Conservation (phyloP, 1,284 basidiomycete genomes). For the Apiotrichum domesticum region DNA sequence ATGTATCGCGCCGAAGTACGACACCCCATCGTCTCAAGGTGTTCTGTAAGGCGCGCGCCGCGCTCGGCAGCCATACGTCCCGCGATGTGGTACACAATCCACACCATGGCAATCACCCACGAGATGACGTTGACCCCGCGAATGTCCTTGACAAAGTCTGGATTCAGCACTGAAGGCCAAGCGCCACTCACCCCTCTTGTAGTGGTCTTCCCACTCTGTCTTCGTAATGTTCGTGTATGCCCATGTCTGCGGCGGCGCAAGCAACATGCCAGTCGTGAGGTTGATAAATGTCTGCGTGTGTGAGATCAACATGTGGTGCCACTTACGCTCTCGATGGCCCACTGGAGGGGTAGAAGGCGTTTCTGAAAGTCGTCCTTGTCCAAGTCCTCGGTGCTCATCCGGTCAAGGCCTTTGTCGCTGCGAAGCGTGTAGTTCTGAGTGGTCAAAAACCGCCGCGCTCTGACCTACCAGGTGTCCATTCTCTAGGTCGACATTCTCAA, state of each 20-base stretch:
- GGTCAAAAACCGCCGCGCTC: not conserved
- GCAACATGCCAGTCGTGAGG: conserved; percentile 54
- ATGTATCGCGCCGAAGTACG: conserved; percentile 60
- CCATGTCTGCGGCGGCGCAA: conserved; percentile 59
- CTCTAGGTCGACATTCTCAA: conserved; percentile 55
- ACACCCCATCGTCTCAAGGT: conserved; percentile 69
- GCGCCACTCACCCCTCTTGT: conserved; percentile 54
- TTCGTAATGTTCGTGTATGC: conserved; percentile 65
- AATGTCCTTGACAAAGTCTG: conserved; percentile 55
- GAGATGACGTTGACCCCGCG: conserved; percentile 60
- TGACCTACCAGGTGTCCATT: conserved; percentile 15
- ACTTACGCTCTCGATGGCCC: conserved; percentile 64
- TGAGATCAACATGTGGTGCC: not conserved
- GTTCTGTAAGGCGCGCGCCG: conserved; percentile 56
- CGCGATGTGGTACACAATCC: conserved; percentile 67
- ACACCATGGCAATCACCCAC: conserved; percentile 60
- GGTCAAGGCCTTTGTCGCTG: conserved; percentile 59
- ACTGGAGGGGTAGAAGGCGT: conserved; percentile 65
- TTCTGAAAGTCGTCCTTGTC: conserved; percentile 60
- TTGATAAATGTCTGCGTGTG: conserved; percentile 58
- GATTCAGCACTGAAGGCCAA: too few species aligned
- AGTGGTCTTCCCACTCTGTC: conserved; percentile 54
- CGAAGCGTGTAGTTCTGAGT: conserved; percentile 61
- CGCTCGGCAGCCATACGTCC: conserved; percentile 61
- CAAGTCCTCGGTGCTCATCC: conserved; percentile 61